A percentile compares a stretch with the other conserved stretches of the same genome.
Conservation (phyloP, 345 rosid species). For the Eucalyptus viminalis region DNA sequence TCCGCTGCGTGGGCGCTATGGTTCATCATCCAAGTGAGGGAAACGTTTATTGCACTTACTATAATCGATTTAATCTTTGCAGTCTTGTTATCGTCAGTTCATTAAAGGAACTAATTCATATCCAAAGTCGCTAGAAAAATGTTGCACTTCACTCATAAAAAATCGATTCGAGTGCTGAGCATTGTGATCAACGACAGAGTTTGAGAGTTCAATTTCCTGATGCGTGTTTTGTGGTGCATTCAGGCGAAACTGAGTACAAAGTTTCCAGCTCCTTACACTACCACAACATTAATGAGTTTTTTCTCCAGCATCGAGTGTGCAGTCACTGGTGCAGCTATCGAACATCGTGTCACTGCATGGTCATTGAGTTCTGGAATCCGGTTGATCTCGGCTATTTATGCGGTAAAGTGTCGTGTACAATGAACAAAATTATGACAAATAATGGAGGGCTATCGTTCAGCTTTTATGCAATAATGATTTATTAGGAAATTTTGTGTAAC, state of each 20-base stretch:
- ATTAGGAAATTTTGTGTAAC: neutral
- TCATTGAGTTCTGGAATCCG: slow-evolving; percentile 40
- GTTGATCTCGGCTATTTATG: slow-evolving; percentile 52
- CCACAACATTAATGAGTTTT: slow-evolving; percentile 58
- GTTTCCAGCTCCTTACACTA: slow-evolving; percentile 79
- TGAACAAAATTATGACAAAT: neutral
- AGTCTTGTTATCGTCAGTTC: neutral
- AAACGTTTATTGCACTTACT: neutral
- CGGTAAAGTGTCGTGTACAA: slow-evolving; percentile 20
- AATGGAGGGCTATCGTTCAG: neutral
- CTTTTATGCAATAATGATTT: neutral
- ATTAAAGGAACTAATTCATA: neutral
- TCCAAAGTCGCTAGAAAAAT: neutral
- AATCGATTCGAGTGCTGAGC: neutral
- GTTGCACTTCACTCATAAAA: neutral
- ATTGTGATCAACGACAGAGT: neutral
- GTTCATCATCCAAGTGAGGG: slow-evolving; percentile 66
- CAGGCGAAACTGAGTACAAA: slow-evolving; percentile 54
- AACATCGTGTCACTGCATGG: slow-evolving; percentile 47
- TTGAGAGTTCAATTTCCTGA: neutral
- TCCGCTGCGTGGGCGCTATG: slow-evolving; percentile 60
- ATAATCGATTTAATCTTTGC: neutral
- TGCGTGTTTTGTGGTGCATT: neutral
- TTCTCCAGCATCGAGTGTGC: slow-evolving; percentile 60
- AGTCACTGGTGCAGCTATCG: slow-evolving; percentile 17